Evolutionary conservation across 352 stramenopile genomes (phyloP).

Genomic region (Phytophthora lateralis): DNA sequence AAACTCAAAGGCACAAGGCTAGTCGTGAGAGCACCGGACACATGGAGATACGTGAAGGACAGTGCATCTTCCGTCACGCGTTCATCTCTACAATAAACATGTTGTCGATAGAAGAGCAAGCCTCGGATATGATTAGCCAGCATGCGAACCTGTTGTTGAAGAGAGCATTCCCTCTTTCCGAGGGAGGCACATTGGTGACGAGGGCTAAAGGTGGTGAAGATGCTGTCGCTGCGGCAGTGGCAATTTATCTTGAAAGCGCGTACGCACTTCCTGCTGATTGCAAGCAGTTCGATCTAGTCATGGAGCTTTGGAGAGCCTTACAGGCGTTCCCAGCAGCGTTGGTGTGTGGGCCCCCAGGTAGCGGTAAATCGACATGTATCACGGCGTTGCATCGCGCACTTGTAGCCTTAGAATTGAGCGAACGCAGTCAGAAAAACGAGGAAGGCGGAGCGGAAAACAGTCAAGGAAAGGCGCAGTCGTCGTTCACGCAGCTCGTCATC

Average conservation of each 20-base stretch:
- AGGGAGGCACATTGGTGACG: conserved; percentile 30
- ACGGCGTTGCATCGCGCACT: conserved; percentile 54
- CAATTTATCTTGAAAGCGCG: conserved; percentile 49
- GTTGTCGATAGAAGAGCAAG: neutral
- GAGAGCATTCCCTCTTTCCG: conserved; percentile 34
- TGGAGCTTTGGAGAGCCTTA: conserved; percentile 48
- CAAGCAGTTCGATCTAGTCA: conserved; percentile 35
- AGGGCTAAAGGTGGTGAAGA: conserved; percentile 38
- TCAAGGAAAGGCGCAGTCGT: neutral
- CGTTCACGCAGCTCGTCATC: conserved; percentile 33
- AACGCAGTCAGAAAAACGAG: conserved; percentile 30
- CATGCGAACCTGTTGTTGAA: conserved; percentile 14
- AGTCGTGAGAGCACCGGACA: neutral
- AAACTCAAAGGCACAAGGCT: neutral
- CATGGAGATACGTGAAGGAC: conserved; percentile 10
- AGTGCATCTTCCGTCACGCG: conserved; percentile 29
- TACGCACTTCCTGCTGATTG: conserved; percentile 11
- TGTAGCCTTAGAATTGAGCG: conserved; percentile 43
- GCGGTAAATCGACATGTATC: conserved; percentile 60
- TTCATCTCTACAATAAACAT: conserved; percentile 7
- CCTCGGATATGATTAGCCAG: neutral
- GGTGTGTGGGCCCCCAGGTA: conserved; percentile 43
- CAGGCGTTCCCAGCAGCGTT: conserved; percentile 34
- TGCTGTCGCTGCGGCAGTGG: conserved; percentile 44
- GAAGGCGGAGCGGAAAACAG: neutral